Base-by-base conservation (phyloP, 352 stramenopile genomes). In the Sclerospora graminicola region DNA sequence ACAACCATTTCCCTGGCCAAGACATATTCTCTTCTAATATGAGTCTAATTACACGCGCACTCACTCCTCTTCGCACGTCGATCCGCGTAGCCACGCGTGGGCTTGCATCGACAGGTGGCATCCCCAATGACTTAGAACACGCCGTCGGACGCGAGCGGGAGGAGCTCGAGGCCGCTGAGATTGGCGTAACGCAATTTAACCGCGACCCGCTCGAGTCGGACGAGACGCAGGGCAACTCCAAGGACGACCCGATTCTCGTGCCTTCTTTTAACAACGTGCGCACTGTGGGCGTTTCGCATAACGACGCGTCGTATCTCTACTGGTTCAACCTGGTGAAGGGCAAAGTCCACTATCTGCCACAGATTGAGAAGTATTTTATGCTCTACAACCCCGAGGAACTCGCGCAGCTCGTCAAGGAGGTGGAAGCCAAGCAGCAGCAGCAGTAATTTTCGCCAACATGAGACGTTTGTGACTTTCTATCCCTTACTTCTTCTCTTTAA, bases 281-380 rank as follows among this genome's bases (percentile, higher is more conserved):
- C 54, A 55, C 76, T 0, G 74, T 92, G 30, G 81, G 81, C 46
- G 71, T 92, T 49, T 87, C 81, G 48, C 81, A 92, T 69, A 92
- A 92, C 59, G 81, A 92, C 64, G 82, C 81, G 45, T 87, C 75
- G 46, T 92, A 92, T 63, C 55, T 92, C 29, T 86, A 82, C 64
- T 92, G 74, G 71, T 92, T 92, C 62, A 92, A 76, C 55, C 63
- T 92, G 50, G 63, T 68, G 37, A 84, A 92, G 74, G 81, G 78
- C 63, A 84, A 90, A 69, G 71, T 89, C 43, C 71, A 89, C 72
- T 83, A 92, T 64, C 62, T 92, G 49, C 81, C 81, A 41, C 57
- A 69, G 56, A 84, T 89, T 54, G 76, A 87, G 58, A 92, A 92
- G 78, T 92, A 92, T 67, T 92, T 92, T 69, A 63, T 84, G 81